Conservation (phyloP, 2,329 filamentous ascomycete genomes). For the Colletotrichum karsti region DNA sequence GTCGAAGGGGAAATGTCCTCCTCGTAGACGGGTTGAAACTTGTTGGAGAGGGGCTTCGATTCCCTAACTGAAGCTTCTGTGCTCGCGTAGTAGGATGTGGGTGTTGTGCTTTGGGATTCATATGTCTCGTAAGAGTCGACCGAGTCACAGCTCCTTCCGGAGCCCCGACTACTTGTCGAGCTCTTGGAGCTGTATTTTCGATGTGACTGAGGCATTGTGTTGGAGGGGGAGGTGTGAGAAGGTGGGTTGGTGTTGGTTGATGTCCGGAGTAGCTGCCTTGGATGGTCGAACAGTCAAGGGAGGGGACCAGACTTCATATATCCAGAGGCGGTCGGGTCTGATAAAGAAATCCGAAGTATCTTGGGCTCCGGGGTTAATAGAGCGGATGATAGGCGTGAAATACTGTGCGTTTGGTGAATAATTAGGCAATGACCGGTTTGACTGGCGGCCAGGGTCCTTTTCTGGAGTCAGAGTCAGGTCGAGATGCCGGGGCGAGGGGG, state of each 20-base stretch:
- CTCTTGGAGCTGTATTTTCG: slow-evolving; percentile 46
- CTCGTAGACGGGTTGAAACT: slow-evolving; percentile 31
- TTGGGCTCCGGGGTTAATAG: not conserved
- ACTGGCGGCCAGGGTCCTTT: slow-evolving; percentile 8
- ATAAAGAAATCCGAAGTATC: not conserved
- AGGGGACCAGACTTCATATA: slow-evolving; percentile 26
- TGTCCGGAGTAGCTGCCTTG: not conserved
- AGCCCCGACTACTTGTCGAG: slow-evolving; percentile 48
- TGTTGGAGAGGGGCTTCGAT: slow-evolving; percentile 11
- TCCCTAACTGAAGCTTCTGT: slow-evolving; percentile 47
- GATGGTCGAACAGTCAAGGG: not conserved
- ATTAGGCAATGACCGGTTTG: slow-evolving; percentile 23
- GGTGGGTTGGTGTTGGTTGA: not conserved
- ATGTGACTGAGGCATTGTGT: slow-evolving; percentile 43
- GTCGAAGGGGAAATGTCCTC: slow-evolving; percentile 51
- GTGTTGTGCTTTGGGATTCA: slow-evolving; percentile 55
- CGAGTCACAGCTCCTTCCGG: slow-evolving; percentile 53
- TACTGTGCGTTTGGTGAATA: slow-evolving; percentile 18
- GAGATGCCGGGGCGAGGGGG: slow-evolving; percentile 11
- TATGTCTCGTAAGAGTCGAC: slow-evolving; percentile 51
- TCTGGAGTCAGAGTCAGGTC: not conserved
- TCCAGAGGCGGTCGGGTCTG: not conserved
- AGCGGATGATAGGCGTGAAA: slow-evolving; percentile 5
- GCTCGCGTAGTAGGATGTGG: slow-evolving; percentile 54
- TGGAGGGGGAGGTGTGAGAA: not conserved